A percentile compares a stretch with the other conserved stretches of the same genome.
These are phyloP conservation scores for Trametes cingulata DNA, from an alignment of 768 basidiomycete species.

Conservation along the genomic window DNA sequence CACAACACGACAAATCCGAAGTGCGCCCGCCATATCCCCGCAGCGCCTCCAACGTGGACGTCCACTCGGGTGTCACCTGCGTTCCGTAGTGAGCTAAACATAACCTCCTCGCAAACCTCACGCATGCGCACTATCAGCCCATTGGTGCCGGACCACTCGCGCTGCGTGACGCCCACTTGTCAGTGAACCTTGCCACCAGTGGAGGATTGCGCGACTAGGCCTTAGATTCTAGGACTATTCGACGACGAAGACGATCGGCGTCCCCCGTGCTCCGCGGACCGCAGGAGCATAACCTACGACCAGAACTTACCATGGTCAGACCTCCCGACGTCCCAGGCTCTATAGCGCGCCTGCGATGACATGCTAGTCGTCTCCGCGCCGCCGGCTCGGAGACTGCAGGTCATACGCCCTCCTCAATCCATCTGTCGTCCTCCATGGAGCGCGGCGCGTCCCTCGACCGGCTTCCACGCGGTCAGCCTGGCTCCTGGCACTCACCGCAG, in stretches of 20 bases:
- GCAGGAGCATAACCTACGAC: neutral
- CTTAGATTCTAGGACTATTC: neutral
- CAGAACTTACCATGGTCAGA: too few relatives aligned
- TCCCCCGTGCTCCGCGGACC: slow-evolving; percentile 9
- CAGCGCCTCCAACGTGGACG: neutral
- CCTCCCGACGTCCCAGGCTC: too few relatives aligned
- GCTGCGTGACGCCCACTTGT: neutral
- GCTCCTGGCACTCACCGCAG: neutral
- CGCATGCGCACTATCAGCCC: neutral
- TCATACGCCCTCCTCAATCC: neutral
- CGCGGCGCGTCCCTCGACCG: too few relatives aligned
- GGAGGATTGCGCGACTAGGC: neutral
- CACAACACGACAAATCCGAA: neutral
- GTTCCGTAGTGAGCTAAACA: slow-evolving; percentile 3
- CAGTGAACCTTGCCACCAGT: neutral
- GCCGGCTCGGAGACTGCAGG: neutral
- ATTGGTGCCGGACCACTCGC: neutral
- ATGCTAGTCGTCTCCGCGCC: neutral
- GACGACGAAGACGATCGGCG: neutral
- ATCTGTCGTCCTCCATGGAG: neutral
- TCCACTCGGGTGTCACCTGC: neutral
- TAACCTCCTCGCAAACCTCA: neutral
- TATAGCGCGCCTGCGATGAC: neutral
- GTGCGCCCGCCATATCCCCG: slow-evolving; percentile 16
- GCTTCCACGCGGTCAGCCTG: neutral